A percentile compares a stretch with the other conserved stretches of the same genome.
phyloP scores from a whole-genome alignment of 495 filamentous ascomycete species.

The Penicilliopsis zonata region DNA sequence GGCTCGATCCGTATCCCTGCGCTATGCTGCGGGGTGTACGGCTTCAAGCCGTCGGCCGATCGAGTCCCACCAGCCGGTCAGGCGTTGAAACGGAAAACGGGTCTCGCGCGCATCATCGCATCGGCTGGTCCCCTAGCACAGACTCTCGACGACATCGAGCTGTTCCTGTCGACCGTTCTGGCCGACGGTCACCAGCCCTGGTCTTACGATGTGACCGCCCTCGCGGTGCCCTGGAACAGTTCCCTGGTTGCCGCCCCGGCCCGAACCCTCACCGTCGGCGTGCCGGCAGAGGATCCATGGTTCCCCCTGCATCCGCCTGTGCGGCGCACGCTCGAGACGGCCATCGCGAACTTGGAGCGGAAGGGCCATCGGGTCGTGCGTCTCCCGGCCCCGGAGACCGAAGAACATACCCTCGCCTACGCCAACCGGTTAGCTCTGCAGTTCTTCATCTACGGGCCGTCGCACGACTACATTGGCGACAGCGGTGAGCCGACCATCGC shows the following conservation, averaged over 20 bases:
- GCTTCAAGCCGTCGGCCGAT: conserved; percentile 22
- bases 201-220: conserved; percentile 5
- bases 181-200: conserved; percentile 37
- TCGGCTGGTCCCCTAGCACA: conserved; percentile 42
- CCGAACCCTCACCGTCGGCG: neutral
- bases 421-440: conserved; percentile 7
- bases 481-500: conserved; percentile 14
- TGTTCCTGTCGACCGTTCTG: conserved; percentile 42
- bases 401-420: conserved; percentile 2
- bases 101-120: conserved; percentile 5
- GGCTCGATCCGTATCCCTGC: conserved; percentile 51
- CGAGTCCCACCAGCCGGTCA: conserved; percentile 19
- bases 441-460: conserved; percentile 13
- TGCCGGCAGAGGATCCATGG: conserved; percentile 27
- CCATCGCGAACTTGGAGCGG: conserved; percentile 20
- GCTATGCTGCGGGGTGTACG: conserved; percentile 44
- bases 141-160: conserved; percentile 38
- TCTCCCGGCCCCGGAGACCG: too few relatives aligned
- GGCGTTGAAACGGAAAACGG: conserved; percentile 18
- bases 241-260: neutral
- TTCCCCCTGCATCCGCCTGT: conserved; percentile 44
- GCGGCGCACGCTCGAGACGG: conserved; percentile 27
- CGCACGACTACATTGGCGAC: conserved; percentile 8
- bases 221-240: conserved; percentile 11
- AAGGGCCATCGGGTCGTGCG: conserved; percentile 32